phyloP scores from a whole-genome alignment of 495 filamentous ascomycete species.

The Neurospora sp. region DNA sequence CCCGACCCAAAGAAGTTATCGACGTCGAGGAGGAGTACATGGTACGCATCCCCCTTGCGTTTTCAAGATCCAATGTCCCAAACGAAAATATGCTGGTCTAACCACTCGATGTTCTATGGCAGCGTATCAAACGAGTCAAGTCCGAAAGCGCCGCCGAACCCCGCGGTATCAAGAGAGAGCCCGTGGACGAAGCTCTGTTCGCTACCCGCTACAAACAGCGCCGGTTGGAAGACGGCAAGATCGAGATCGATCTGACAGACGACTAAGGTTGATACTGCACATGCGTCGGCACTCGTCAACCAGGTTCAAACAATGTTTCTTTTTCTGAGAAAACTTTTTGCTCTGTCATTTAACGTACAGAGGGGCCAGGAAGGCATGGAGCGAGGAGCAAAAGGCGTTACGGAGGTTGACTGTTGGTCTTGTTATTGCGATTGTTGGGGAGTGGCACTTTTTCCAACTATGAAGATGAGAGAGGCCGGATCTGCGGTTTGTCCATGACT shows the following conservation, averaged over 20 bases:
- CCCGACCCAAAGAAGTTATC: background rate
- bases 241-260: slow-evolving; percentile 3
- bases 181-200: background rate
- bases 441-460: background rate
- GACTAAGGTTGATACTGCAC: background rate
- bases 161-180: background rate
- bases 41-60: background rate
- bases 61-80: background rate
- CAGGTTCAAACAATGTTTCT: background rate
- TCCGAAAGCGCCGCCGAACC: background rate
- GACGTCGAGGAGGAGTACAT: background rate
- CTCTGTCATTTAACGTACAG: background rate
- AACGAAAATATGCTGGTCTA: background rate
- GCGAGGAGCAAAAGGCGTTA: background rate
- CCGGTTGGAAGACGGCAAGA: background rate
- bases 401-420: background rate
- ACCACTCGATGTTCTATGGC: background rate
- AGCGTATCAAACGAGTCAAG: background rate
- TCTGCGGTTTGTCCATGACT: background rate
- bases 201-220: slow-evolving; percentile 1
- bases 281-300: background rate
- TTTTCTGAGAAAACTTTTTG: background rate
- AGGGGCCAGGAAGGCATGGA: background rate
- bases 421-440: background rate
- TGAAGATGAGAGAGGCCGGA: background rate